Base-by-base conservation (phyloP, 805 yeast genomes). In the Zygosaccharomyces siamensis region DNA sequence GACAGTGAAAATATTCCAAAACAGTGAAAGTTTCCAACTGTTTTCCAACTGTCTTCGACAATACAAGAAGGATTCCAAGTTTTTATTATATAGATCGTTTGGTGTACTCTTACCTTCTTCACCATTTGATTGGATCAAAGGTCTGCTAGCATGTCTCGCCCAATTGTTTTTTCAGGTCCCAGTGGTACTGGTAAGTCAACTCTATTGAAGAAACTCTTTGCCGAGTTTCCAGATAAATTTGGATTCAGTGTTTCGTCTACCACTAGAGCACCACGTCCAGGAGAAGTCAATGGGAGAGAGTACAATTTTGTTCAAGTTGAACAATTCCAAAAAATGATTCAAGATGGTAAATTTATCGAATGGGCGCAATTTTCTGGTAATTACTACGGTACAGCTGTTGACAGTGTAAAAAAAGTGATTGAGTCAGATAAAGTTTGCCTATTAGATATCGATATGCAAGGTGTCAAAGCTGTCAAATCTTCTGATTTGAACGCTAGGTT, bases 321-420 rank as follows among this genome's bases (percentile, higher is more conserved):
- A 12, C 79, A 80, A 50, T 93, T 93, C 79, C 78, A 89, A 70
- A 64, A 74, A 57, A 75, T 88, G 69, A 89, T 93, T 55, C 83
- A 75, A 8, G 81, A 82, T 21, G 73, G 79, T 39, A 85, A 83
- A 54, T 93, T 93, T 72, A 83, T 93, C 56, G 99, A 93, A 72
- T 89, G 96, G 93, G 99, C 99, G 4, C 93, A 89, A 71, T 93
- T 93, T 64, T 88, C 96, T 10, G 98, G 98, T 45, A 93, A 93
- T 76, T 90, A 86, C 76, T 93, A 93, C 71, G 99, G 99, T 50
- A 93, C 99, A 43, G 76, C 96, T 41, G 76, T 89, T 60, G 84
- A 81, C 63, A 84, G 96, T 27, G 97, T 93, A 40, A 78, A 86
- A 59, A 73, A 77, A 40, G 76, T 72, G 37, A 68, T 75, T 28